A percentile compares a stretch with the other conserved stretches of the same genome.
phyloP scores from a whole-genome alignment of 768 basidiomycete species.

The Phylloporus sp. region DNA sequence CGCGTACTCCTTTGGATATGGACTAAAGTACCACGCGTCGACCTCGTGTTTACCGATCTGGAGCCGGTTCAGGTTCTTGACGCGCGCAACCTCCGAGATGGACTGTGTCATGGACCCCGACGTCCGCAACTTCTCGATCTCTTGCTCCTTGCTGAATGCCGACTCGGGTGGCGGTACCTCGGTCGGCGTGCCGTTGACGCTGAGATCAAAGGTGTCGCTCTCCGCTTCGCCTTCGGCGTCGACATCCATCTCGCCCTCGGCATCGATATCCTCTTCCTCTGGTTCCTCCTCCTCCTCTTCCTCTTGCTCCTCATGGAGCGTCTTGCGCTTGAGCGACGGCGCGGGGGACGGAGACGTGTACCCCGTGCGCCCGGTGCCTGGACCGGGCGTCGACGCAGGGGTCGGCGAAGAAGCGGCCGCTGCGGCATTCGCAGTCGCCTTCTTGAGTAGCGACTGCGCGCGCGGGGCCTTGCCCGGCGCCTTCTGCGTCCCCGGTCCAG shows the following conservation, averaged over 20 bases:
- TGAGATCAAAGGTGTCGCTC: slow-evolving; percentile 70
- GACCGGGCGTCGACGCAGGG: slow-evolving; percentile 45
- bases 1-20: slow-evolving; percentile 97
- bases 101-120: slow-evolving; percentile 99
- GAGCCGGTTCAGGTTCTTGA: slow-evolving; percentile 95
- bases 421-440: slow-evolving; percentile 64
- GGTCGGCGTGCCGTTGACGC: slow-evolving; percentile 43
- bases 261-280: slow-evolving; percentile 43
- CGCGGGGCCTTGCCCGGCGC: slow-evolving; percentile 64
- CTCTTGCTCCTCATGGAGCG: slow-evolving; percentile 57
- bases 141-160: slow-evolving; percentile 93
- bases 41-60: slow-evolving; percentile 97
- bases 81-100: slow-evolving; percentile 94
- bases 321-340: slow-evolving; percentile 66
- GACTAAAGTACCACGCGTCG: slow-evolving; percentile 99
- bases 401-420: slow-evolving; percentile 62
- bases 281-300: slow-evolving; percentile 58
- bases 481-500: slow-evolving; percentile 41
- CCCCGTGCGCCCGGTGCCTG: slow-evolving; percentile 30
- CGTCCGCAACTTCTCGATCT: slow-evolving; percentile 97
- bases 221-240: slow-evolving; percentile 44
- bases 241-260: slow-evolving; percentile 47
- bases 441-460: slow-evolving; percentile 57
- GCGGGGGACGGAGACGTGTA: slow-evolving; percentile 56
- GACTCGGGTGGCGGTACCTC: slow-evolving; percentile 50